Percentiles rank a stretch among this genome's conserved stretches.
Evolutionary conservation across 2,329 filamentous ascomycete species (phyloP).

Genomic region (Pseudophaeomoniella oleicola): DNA sequence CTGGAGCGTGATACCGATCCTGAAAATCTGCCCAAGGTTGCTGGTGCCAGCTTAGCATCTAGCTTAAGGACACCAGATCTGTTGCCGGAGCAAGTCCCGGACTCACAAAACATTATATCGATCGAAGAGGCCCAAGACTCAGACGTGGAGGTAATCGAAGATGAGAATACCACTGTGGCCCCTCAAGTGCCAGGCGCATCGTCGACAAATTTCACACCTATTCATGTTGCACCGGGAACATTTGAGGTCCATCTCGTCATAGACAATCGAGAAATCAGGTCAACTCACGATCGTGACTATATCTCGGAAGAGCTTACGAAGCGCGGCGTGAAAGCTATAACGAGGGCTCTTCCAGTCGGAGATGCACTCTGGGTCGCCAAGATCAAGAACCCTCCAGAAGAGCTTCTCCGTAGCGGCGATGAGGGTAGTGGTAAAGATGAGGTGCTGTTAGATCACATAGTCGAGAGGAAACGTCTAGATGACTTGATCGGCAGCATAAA

Average conservation of each 20-base stretch:
- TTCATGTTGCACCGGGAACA: slow-evolving; percentile 46
- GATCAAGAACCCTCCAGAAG: slow-evolving; percentile 44
- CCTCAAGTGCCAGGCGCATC: neutral
- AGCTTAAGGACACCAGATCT: neutral
- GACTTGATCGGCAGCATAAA: slow-evolving; percentile 70
- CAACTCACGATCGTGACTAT: slow-evolving; percentile 61
- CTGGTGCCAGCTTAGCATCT: neutral
- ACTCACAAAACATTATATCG: neutral
- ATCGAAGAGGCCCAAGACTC: neutral
- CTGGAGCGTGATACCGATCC: neutral
- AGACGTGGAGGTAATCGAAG: neutral
- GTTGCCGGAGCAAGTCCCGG: neutral
- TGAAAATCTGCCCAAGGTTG: neutral
- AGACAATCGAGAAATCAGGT: slow-evolving; percentile 60
- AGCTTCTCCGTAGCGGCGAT: slow-evolving; percentile 18
- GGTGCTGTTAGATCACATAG: slow-evolving; percentile 63
- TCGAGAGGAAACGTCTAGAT: slow-evolving; percentile 68
- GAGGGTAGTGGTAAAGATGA: slow-evolving; percentile 43
- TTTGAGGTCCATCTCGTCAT: slow-evolving; percentile 62
- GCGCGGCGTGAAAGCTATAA: slow-evolving; percentile 49
- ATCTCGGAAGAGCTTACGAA: slow-evolving; percentile 58
- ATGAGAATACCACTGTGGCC: neutral
- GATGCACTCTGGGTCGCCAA: slow-evolving; percentile 72
- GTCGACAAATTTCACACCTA: slow-evolving; percentile 26
- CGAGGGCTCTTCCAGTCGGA: slow-evolving; percentile 56